Evolutionary conservation across 495 filamentous ascomycete genomes (phyloP), one percentile per base, ranked within the genome.

Genomic region (Parmelia sp.): DNA sequence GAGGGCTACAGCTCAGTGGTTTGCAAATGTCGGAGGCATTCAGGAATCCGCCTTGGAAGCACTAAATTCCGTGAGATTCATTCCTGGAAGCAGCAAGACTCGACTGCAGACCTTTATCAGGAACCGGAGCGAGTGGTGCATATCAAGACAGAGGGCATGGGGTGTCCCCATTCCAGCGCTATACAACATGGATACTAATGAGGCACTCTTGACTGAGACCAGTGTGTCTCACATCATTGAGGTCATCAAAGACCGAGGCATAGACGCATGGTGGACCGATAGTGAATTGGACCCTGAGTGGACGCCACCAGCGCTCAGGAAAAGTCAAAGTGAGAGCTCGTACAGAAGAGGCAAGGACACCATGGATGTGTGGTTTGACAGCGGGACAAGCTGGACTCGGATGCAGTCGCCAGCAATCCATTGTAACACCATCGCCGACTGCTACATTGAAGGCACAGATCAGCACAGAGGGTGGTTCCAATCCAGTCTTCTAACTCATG

Each of bases 311-410:
- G 77, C 78, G 17, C 74, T 94, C 0, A 71, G 75, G 56, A 70
- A 78, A 60, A 19, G 64, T 25, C 60, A 76, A 61, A 74, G 76
- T 65, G 4, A 64, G 14, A 63, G 72, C 3, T 64, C 65, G 17
- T 94, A 86, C 67, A 76, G 81, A 65, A 87, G 94, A 62, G 93
- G 94, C 25, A 88, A 78, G n/a, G 95, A 99, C 68, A 99, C 94
- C 0, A 97, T 99, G 94, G 94, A 99, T 75, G 94, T 99, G 29
- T 99, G 94, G 94, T 97, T 97, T 70, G 94, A 99, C 74, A 97
- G 93, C 68, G 94, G 94, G 9, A 96, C 90, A 58, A 96, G 90
- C 71, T 99, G 94, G 94, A 87, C 91, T 0, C 77, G 80, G 58
- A 78, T 21, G 71, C 71, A 53, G 44, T 36, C 3, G 65, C 71